phyloP scores from a whole-genome alignment of 2,329 filamentous ascomycete genomes.

The Aureobasidium sp. region DNA sequence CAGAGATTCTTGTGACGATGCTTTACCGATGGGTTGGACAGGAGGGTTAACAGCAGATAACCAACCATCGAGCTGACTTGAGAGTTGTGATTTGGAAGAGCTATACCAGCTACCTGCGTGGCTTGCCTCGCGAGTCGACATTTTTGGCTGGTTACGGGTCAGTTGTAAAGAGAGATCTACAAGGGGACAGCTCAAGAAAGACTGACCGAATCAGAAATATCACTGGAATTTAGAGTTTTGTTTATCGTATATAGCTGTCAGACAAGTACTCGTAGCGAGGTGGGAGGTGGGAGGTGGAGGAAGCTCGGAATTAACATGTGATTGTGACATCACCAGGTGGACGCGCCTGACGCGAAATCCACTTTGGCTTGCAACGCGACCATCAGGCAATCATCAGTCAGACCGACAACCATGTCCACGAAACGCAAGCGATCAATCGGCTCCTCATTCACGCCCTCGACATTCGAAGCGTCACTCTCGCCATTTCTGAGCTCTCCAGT shows the following conservation, averaged over 20 bases:
- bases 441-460: slow-evolving; percentile 40
- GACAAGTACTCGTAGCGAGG: neutral
- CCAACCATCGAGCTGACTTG: slow-evolving; percentile 64
- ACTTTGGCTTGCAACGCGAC: neutral
- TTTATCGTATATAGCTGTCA: too few relatives aligned
- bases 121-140: slow-evolving; percentile 49
- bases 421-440: slow-evolving; percentile 51
- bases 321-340: neutral
- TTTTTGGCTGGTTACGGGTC: slow-evolving; percentile 20
- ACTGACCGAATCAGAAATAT: too few relatives aligned
- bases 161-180: neutral
- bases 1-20: slow-evolving; percentile 33
- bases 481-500: slow-evolving; percentile 16
- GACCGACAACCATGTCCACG: slow-evolving; percentile 37
- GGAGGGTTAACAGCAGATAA: slow-evolving; percentile 63
- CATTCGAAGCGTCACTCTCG: slow-evolving; percentile 31
- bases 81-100: slow-evolving; percentile 52
- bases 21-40: slow-evolving; percentile 53
- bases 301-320: neutral
- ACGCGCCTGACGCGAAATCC: neutral
- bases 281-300: neutral
- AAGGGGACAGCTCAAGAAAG: too few relatives aligned
- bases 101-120: slow-evolving; percentile 91
- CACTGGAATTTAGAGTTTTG: too few relatives aligned
- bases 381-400: neutral